Evolutionary conservation across 163 green algal genomes (phyloP), one percentile per base, ranked within the genome.

Genomic region (Prototheca cutis): DNA sequence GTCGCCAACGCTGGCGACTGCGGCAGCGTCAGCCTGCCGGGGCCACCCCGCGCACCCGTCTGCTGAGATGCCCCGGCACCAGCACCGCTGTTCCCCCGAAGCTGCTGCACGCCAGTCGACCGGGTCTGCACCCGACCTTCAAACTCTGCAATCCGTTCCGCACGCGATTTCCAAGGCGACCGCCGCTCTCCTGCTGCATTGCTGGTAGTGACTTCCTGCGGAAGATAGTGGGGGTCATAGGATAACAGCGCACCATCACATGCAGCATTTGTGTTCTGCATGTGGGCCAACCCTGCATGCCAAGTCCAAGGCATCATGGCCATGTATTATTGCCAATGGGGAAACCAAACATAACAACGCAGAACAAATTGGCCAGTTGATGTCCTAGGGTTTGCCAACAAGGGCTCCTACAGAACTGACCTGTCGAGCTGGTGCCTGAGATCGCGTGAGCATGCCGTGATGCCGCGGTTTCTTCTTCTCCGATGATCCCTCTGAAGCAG

Each of bases 1-100:
- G 78, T 87, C 13, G 54, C 57, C 70, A 89, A 73, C 28, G 48
- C 45, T 2, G 82, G 82, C 23, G 73, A 66, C 39, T 55, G 48
- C 48, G 56, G 55, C 57, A 66, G 55, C 8, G 54, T 71, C 29
- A 67, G 58, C 36, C 8, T 21, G 10, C 36, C 36, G 10, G 36
- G 36, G 42, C 13, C 42, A 27, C 42, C 25, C 13, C 17, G 18
- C 13, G 42, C 13, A 21, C 42, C 42, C 5, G 42, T 24, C 42
- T n/a, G 30, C 47, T 55, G 28, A 4, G 32, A 2, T 5, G 10
- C 42, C 42, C 5, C 13, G 10, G 10, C 42, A 5, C 42, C 10
- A 23, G 42, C 42, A 10, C 36, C 13, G 36, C 36, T 15, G 13
- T 45, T 45, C 36, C 36, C 17, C 36, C 36, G 13, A 15, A 10